Evolutionary conservation across 2,329 filamentous ascomycete species (phyloP).

Genomic region (Microthyrium microscopicum): DNA sequence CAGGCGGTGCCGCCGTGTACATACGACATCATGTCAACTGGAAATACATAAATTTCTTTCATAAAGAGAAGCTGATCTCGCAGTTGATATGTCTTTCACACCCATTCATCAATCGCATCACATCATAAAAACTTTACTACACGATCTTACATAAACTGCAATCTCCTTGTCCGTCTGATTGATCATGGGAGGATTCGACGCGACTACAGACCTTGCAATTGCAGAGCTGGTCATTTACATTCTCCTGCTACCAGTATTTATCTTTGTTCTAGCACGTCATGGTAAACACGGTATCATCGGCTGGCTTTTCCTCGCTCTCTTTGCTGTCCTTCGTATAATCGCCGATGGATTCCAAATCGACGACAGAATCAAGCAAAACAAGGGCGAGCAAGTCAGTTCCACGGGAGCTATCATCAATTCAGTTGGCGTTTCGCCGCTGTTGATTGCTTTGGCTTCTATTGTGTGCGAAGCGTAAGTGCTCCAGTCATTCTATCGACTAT

Average conservation of each 20-base stretch:
- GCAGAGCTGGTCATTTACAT: slow-evolving; percentile 3
- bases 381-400: neutral
- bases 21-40: no score
- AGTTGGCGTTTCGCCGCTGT: neutral
- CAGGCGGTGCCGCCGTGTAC: no score
- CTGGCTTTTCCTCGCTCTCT: neutral
- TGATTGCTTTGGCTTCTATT: neutral
- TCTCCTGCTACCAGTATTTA: neutral
- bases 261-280: neutral
- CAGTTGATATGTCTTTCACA: no score
- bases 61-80: no score
- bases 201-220: neutral
- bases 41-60: no score
- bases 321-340: neutral
- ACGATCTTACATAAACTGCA: no score
- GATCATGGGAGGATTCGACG: neutral
- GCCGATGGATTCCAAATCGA: neutral
- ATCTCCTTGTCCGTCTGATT: no score
- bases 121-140: no score
- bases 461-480: neutral
- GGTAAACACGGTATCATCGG: neutral
- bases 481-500: neutral
- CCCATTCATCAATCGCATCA: no score
- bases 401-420: neutral
- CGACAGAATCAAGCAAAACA: neutral